These are phyloP conservation scores for Scutellaria galericulata DNA, from an alignment of 257 asterid genomes.

Conservation along the genomic window DNA sequence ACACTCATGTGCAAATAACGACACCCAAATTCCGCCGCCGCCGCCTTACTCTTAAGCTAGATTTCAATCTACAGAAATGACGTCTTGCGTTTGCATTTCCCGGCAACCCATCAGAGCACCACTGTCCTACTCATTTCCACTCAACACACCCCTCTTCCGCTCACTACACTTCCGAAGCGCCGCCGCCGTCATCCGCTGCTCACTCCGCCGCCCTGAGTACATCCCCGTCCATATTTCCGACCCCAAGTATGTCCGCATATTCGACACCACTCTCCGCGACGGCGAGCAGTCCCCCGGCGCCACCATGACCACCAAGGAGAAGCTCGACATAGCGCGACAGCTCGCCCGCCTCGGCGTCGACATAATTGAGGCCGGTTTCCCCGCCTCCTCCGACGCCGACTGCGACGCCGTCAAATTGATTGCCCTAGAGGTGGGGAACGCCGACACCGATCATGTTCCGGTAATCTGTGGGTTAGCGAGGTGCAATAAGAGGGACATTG, in stretches of 20 bases:
- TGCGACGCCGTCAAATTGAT: constrained; percentile 79
- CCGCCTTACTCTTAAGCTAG: too few relatives aligned
- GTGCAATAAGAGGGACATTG: constrained; percentile 86
- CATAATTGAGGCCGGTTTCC: constrained; percentile 92
- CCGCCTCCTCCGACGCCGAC: constrained; percentile 87
- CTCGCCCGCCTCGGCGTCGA: constrained; percentile 92
- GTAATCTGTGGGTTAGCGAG: constrained; percentile 90
- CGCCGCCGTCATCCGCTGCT: constrained; percentile 56
- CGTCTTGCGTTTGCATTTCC: constrained; percentile 37
- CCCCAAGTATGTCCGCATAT: constrained; percentile 80
- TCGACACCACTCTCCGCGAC: constrained; percentile 97
- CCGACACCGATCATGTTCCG: constrained; percentile 58
- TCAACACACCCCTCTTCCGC: constrained; percentile 17
- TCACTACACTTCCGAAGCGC: constrained; percentile 27
- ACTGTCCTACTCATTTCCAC: constrained; percentile 3
- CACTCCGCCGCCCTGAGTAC: constrained; percentile 63
- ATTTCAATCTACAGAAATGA: constrained; percentile 13
- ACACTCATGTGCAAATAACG: too few relatives aligned
- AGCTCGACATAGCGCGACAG: constrained; percentile 80
- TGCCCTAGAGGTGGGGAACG: constrained; percentile 77
- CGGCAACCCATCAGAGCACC: constrained; percentile 17
- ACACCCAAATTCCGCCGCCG: too few relatives aligned
- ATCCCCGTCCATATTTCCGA: constrained; percentile 72
- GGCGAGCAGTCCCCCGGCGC: constrained; percentile 99
- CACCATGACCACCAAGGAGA: constrained; percentile 89